Evolutionary conservation across 257 asterid species (phyloP).

Genomic region (Fraxinus cuspidata): DNA sequence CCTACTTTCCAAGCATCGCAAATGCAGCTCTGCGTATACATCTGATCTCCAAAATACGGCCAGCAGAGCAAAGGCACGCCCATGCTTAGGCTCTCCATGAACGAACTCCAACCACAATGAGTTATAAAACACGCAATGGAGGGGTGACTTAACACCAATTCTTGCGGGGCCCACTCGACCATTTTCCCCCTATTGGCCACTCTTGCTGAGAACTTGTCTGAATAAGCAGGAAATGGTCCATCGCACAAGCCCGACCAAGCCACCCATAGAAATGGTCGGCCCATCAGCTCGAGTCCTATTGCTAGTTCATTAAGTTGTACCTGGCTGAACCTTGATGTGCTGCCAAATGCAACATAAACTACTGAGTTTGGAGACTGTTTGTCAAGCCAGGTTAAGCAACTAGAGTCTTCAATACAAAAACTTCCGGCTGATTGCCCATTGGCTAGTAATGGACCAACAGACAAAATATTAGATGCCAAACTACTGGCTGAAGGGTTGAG

Average conservation of each 20-base stretch:
- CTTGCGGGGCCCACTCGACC: conserved; percentile 80
- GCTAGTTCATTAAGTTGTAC: conserved; percentile 52
- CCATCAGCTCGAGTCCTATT: conserved; percentile 47
- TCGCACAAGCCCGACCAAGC: conserved; percentile 36
- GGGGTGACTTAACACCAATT: conserved; percentile 50
- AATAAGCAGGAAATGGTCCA: conserved; percentile 19
- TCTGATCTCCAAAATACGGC: conserved; percentile 70
- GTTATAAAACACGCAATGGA: conserved; percentile 53
- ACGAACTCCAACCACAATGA: conserved; percentile 71
- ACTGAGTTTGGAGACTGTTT: conserved; percentile 48
- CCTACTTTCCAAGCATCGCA: conserved; percentile 61
- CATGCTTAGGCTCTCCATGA: conserved; percentile 55
- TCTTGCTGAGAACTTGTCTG: conserved; percentile 28
- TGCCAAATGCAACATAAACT: conserved; percentile 64
- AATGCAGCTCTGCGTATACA: conserved; percentile 41
- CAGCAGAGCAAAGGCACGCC: conserved; percentile 68
- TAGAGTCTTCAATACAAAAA: conserved; percentile 45
- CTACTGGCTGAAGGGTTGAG: conserved; percentile 31
- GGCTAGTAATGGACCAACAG: conserved; percentile 56
- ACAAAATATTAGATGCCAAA: conserved; percentile 35
- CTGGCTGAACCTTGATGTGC: conserved; percentile 44
- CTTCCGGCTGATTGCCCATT: conserved; percentile 40
- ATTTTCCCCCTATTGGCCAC: conserved; percentile 43
- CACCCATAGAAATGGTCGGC: conserved; percentile 36
- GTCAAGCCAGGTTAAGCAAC: conserved; percentile 63